Percentiles rank a stretch among this genome's conserved stretches.
These are phyloP conservation scores for Leishmania major DNA, from an alignment of 208 protist species.

Conservation along the genomic window DNA sequence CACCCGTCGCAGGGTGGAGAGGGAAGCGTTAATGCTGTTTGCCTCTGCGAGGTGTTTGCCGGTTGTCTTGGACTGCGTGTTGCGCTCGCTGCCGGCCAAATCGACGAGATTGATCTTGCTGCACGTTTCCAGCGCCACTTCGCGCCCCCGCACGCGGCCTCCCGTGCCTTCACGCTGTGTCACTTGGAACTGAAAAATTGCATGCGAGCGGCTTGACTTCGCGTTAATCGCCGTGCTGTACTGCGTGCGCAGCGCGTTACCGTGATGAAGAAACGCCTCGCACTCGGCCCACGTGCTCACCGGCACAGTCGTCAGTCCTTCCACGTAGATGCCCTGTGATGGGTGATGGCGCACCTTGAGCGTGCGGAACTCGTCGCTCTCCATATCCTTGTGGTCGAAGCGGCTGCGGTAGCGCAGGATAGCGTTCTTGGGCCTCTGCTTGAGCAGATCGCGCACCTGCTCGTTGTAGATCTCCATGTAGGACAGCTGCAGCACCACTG, in stretches of 20 bases:
- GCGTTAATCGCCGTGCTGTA: slow-evolving; percentile 91
- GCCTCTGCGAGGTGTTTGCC: slow-evolving; percentile 60
- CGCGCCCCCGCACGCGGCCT: slow-evolving; percentile 78
- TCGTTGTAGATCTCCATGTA: slow-evolving; percentile 94
- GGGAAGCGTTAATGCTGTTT: slow-evolving; percentile 80
- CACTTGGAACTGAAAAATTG: slow-evolving; percentile 93
- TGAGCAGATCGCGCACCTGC: slow-evolving; percentile 78
- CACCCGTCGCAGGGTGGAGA: slow-evolving; percentile 78
- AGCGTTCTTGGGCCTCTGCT: slow-evolving; percentile 62
- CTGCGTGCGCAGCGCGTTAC: slow-evolving; percentile 69
- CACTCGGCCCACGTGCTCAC: slow-evolving; percentile 73
- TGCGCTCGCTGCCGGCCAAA: slow-evolving; percentile 74
- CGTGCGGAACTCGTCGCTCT: slow-evolving; percentile 51
- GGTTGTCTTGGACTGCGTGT: slow-evolving; percentile 33
- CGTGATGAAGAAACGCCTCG: slow-evolving; percentile 60
- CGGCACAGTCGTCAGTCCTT: slow-evolving; percentile 79
- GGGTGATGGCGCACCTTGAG: slow-evolving; percentile 79
- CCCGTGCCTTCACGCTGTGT: slow-evolving; percentile 60
- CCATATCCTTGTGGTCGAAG: slow-evolving; percentile 55
- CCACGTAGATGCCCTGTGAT: slow-evolving; percentile 65
- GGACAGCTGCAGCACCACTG: slow-evolving; percentile 47
- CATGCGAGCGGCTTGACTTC: slow-evolving; percentile 92
- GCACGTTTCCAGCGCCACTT: slow-evolving; percentile 39
- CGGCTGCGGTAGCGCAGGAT: slow-evolving; percentile 59
- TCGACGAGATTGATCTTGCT: slow-evolving; percentile 85